These are phyloP conservation scores for Chamaecyparis obtusa DNA, from an alignment of 75 land plant genomes.

Conservation along the genomic window DNA sequence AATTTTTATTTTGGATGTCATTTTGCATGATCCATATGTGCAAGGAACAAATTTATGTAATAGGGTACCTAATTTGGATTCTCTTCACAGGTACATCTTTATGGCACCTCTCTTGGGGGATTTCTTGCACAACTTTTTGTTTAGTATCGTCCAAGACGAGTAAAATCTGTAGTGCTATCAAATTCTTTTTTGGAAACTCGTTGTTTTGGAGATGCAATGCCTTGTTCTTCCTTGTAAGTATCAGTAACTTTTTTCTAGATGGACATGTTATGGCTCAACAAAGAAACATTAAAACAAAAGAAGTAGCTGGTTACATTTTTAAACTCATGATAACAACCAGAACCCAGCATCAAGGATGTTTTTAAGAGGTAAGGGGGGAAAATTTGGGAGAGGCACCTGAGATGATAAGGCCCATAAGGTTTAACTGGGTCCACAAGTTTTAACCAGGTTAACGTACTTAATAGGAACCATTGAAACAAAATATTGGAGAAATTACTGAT, in stretches of 20 bases:
- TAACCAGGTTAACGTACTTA: neutral
- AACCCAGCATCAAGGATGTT: neutral
- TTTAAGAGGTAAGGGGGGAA: neutral
- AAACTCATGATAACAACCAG: neutral
- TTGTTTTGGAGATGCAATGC: conserved; percentile 73
- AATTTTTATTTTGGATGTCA: neutral
- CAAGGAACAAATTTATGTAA: neutral
- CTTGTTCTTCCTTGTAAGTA: conserved; percentile 85
- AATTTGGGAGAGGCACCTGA: neutral
- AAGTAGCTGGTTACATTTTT: neutral
- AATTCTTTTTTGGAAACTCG: conserved; percentile 88
- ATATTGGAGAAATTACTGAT: neutral
- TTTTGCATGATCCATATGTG: conserved; percentile 5
- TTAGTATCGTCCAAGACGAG: conserved; percentile 87
- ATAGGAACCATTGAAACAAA: neutral
- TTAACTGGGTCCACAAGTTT: neutral
- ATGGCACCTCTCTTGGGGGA: conserved; percentile 96
- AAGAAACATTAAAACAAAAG: neutral
- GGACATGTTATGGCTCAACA: neutral
- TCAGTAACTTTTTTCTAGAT: neutral
- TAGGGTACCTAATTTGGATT: conserved; percentile 1
- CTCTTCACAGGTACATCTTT: conserved; percentile 73
- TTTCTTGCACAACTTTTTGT: conserved; percentile 95
- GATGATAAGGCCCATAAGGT: neutral
- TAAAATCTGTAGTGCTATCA: conserved; percentile 86